A percentile compares a stretch with the other conserved stretches of the same genome.
These are phyloP conservation scores for Trametes polyzona DNA, from an alignment of 1,284 basidiomycete genomes.

Conservation along the genomic window DNA sequence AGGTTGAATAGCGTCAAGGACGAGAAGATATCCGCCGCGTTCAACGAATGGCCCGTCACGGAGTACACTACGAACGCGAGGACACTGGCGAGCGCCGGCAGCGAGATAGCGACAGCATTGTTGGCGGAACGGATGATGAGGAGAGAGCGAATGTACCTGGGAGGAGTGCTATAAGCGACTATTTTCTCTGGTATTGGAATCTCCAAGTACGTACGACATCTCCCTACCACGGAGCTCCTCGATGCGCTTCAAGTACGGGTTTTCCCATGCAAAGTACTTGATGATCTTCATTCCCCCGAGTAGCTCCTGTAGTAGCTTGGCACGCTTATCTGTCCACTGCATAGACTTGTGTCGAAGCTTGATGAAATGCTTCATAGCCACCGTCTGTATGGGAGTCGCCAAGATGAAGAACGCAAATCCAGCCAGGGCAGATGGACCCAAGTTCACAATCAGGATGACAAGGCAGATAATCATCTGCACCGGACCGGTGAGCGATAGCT, in stretches of 20 bases:
- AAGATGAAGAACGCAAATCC: conserved; percentile 84
- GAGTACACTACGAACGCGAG: conserved; percentile 87
- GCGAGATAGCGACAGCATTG: conserved; percentile 67
- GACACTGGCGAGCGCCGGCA: conserved; percentile 85
- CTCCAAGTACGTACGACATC: conserved; percentile 51
- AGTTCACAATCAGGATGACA: conserved; percentile 66
- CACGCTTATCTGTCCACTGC: conserved; percentile 90
- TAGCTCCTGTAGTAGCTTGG: conserved; percentile 83
- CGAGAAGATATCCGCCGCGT: conserved; percentile 78
- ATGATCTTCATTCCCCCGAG: conserved; percentile 88
- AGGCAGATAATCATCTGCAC: conserved; percentile 76
- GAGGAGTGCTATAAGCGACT: neutral
- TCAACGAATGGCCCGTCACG: conserved; percentile 65
- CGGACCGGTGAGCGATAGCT: conserved; percentile 79
- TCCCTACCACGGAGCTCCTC: conserved; percentile 75
- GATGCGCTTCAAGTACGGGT: conserved; percentile 75
- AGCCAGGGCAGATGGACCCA: conserved; percentile 83
- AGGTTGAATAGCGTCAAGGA: conserved; percentile 85
- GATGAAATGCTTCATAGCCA: conserved; percentile 80
- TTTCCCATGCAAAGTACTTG: conserved; percentile 88
- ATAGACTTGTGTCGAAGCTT: conserved; percentile 76
- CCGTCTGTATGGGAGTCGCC: conserved; percentile 65
- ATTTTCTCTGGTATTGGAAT: neutral
- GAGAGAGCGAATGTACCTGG: conserved; percentile 73
- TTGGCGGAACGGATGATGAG: conserved; percentile 76